Base-by-base conservation (phyloP, 2,329 filamentous ascomycete species). In the Pseudocercospora musae region DNA sequence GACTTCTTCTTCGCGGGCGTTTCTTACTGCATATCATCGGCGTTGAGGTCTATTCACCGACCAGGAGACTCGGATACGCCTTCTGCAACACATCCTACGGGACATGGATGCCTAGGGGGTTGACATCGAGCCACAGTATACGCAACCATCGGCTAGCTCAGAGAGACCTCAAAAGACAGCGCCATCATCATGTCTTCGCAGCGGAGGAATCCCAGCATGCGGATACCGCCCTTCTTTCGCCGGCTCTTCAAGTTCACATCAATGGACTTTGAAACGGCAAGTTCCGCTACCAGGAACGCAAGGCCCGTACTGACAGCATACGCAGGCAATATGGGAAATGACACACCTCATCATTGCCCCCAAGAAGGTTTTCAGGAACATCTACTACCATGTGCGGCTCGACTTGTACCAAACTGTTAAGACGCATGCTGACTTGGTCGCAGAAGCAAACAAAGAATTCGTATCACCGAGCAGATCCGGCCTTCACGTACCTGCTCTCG, bases 231-330 rank as follows among this genome's bases (percentile, higher is more conserved):
- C 68, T 88, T 88, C 80, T 88, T 89, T 78, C 86, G 87, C 71
- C 81, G 86, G 62, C 77, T 89, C 55, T 88, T 89, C 81, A 89
- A 89, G 74, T 89, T 89, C 71, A 86, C 87, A 10, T 87, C 88
- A 69, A 89, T 89, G 87, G 87, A 89, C 78, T 89, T 89, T 73
- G 87, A 89, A 73, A 88, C 88, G 81, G 73, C 73, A 66, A 33
- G 70, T 49, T 18, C 29, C 52, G n/a, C 52, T 29, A 40, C 52
- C 9, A 18, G 52, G 52, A 37, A 54, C 10, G 27, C 29, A 31
- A 20, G 29, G 27, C 52, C 29, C 20, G 15, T 33, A 40, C 52
- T 54, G 5, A 54, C 52, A 21, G 31, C n/a, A 4, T 2, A 9
- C 37, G 13, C 57, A 74, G 72, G 87, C 87, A 20, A 84, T 88